Conservation (phyloP, 441 rosid genomes). For the Syzygium malaccense region DNA sequence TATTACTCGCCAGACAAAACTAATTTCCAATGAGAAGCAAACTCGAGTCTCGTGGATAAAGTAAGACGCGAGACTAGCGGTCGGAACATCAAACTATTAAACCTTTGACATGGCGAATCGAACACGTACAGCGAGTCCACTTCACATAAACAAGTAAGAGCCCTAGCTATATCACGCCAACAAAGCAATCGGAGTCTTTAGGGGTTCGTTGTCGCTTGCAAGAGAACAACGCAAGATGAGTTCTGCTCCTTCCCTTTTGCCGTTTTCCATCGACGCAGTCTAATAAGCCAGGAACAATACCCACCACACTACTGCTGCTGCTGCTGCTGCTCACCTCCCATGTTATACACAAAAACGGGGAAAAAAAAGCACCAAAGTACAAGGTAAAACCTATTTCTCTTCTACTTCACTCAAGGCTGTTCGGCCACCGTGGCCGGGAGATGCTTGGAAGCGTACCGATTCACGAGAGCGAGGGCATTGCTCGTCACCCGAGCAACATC, state of each 20-base stretch:
- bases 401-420: slow-evolving; percentile 14
- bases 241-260: background rate
- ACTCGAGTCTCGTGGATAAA: background rate
- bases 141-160: background rate
- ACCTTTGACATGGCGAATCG: background rate
- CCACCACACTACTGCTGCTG: background rate
- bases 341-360: background rate
- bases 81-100: background rate
- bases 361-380: background rate
- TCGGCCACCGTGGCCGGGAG: background rate
- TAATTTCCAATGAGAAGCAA: background rate
- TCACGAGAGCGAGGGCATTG: slow-evolving; percentile 76
- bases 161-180: background rate
- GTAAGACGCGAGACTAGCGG: background rate
- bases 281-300: background rate
- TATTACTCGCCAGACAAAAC: background rate
- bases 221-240: background rate
- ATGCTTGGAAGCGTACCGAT: slow-evolving; percentile 49
- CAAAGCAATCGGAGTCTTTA: background rate
- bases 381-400: background rate
- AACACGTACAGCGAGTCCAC: background rate
- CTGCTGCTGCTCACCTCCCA: background rate
- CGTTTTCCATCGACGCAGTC: background rate
- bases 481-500: slow-evolving; percentile 73
- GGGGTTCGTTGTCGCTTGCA: background rate